Conservation (phyloP, 2,329 filamentous ascomycete species). For the Cadophora sp. region DNA sequence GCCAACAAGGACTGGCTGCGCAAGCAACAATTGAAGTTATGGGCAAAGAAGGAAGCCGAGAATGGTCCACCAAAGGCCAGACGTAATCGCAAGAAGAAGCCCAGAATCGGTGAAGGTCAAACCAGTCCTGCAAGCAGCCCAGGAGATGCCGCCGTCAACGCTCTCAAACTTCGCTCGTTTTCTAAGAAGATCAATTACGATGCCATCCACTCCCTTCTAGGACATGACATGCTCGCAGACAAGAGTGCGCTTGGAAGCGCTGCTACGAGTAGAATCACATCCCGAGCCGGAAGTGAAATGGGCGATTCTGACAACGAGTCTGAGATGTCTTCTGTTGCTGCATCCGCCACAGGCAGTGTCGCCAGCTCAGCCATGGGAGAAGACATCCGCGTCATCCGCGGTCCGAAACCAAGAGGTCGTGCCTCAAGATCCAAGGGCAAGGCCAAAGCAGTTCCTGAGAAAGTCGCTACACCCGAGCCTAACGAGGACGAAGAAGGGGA, state of each 20-base stretch:
- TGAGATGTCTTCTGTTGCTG: constrained; percentile 12
- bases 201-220: constrained; percentile 63
- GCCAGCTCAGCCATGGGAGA: constrained; percentile 10
- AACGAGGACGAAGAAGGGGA: constrained; percentile 20
- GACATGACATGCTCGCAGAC: constrained; percentile 30
- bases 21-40: constrained; percentile 81
- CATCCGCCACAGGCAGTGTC: constrained; percentile 9
- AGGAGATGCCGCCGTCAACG: constrained; percentile 71
- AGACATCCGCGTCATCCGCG: constrained; percentile 1
- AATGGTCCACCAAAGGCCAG: constrained; percentile 61
- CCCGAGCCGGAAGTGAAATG: constrained; percentile 30
- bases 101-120: constrained; percentile 69
- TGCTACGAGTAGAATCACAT: constrained; percentile 52
- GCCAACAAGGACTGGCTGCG: constrained; percentile 95
- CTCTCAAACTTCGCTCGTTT: constrained; percentile 71
- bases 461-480: constrained; percentile 1
- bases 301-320: constrained; percentile 21
- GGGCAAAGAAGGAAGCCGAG: constrained; percentile 70
- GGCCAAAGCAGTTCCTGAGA: neutral
- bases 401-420: neutral
- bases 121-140: constrained; percentile 70
- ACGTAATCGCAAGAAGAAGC: constrained; percentile 61
- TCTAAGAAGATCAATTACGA: constrained; percentile 80
- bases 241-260: constrained; percentile 56
- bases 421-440: constrained; percentile 10